These are phyloP conservation scores for Exophiala calicioides DNA, from an alignment of 2,329 filamentous ascomycete genomes.

Conservation along the genomic window DNA sequence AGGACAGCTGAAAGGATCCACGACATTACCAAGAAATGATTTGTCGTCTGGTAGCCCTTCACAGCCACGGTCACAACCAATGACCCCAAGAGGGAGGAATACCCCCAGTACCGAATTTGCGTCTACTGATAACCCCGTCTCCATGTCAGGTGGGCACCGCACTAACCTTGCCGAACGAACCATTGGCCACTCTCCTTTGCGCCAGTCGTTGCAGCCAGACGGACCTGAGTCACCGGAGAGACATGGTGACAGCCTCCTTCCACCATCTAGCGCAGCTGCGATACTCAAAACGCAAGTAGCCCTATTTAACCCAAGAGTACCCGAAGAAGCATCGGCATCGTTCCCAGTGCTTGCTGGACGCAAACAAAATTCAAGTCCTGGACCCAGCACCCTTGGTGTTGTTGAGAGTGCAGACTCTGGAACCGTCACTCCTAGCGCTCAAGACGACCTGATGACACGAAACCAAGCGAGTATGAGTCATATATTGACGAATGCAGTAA, in stretches of 20 bases:
- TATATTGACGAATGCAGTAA: conserved; percentile 74
- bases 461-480: conserved; percentile 70
- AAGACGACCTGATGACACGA: conserved; percentile 25
- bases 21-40: background rate
- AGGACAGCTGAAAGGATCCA: background rate
- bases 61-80: conserved; percentile 12
- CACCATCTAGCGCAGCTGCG: conserved; percentile 4
- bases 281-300: conserved; percentile 23
- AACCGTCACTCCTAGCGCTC: conserved; percentile 19
- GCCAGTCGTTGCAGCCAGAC: conserved; percentile 6
- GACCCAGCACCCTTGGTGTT: background rate
- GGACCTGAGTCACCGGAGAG: conserved; percentile 1
- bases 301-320: conserved; percentile 11
- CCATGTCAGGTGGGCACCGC: conserved; percentile 11
- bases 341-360: conserved; percentile 20
- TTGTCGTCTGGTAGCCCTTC: conserved; percentile 7
- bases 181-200: conserved; percentile 16
- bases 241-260: conserved; percentile 1
- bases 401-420: conserved; percentile 21
- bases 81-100: conserved; percentile 19
- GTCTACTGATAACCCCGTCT: conserved; percentile 22
- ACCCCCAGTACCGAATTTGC: conserved; percentile 16
- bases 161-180: conserved; percentile 13
- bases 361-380: conserved; percentile 13
- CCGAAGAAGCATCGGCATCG: conserved; percentile 22